Base-by-base conservation (phyloP, 306 rosid species). In the Arachis stenosperma region DNA sequence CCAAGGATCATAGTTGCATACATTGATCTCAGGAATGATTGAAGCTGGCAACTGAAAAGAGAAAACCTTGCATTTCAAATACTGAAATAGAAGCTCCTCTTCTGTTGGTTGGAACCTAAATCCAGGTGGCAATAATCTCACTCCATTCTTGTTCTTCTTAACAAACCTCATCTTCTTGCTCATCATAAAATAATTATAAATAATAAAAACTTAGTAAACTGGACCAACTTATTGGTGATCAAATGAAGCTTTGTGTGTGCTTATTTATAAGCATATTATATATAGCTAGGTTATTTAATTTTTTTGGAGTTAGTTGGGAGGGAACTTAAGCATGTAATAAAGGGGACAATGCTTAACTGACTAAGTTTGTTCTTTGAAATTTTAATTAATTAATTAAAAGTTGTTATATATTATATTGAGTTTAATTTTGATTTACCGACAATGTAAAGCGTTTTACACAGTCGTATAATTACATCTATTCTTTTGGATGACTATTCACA, bases 61-160 rank as follows among this genome's bases (percentile, higher is more conserved):
- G 15, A 90, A 85, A 42, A 89, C 81, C 73, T 93, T 90, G 77
- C 90, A 81, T 69, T 88, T 84, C 30, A 90, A 79, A 73, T 90
- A 93, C 57, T 87, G 90, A 81, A 93, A 93, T 9, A 93, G 87
- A 11, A 90, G 84, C 58, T 93, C 98, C 77, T 93, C 96, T 7
- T 93, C 98, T 2, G 98, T 93, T 40, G 98, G 98, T 79, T 90
- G 87, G 70, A 93, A 93, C 2, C 98, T 88, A 73, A 93, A 93
- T 8, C 98, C 98, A 4, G 98, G 98, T n/a, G 98, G 98, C 81
- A 90, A 82, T 82, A 81, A 82, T 51, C 82, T 80, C 47, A 78
- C 54, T 77, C 94, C 91, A 73, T 82, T 78, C 77, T 80, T 10
- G 5, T 51, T 51, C 52, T 13, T 48, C 14, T 5, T 81, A 47